phyloP scores from a whole-genome alignment of 805 yeast species.

The Candida vaughaniae region DNA sequence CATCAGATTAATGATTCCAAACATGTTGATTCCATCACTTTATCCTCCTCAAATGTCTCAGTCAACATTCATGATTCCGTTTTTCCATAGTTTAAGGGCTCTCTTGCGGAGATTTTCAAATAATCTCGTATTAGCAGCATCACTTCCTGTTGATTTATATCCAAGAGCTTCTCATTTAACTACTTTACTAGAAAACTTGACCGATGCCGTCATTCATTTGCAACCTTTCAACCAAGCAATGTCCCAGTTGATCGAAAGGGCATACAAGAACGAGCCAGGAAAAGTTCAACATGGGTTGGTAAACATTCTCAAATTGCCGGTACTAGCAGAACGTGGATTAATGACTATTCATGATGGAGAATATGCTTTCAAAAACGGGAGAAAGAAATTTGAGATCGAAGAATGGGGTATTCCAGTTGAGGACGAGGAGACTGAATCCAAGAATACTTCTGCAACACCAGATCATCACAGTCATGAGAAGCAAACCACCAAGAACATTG shows the following conservation, averaged over 20 bases:
- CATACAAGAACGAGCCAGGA: constrained; percentile 68
- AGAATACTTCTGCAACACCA: constrained; percentile 4
- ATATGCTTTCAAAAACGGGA: constrained; percentile 82
- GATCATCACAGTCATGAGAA: constrained; percentile 14
- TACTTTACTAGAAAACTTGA: constrained; percentile 52
- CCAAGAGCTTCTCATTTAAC: constrained; percentile 52
- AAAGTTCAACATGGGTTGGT: constrained; percentile 85
- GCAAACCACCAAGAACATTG: constrained; percentile 35
- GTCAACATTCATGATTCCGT: constrained; percentile 52
- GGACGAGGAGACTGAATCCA: constrained; percentile 53
- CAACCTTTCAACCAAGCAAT: constrained; percentile 81
- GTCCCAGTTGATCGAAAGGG: constrained; percentile 61
- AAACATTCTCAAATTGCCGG: constrained; percentile 71
- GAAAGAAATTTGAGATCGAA: constrained; percentile 79
- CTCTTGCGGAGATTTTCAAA: constrained; percentile 46
- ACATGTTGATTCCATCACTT: constrained; percentile 74
- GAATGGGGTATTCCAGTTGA: constrained; percentile 98
- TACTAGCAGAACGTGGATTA: constrained; percentile 70
- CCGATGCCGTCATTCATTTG: constrained; percentile 69
- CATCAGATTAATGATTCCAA: constrained; percentile 70
- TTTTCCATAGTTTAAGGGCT: constrained; percentile 58
- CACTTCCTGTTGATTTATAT: constrained; percentile 65
- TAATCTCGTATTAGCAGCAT: constrained; percentile 50
- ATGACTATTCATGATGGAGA: constrained; percentile 77
- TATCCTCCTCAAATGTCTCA: constrained; percentile 53